Evolutionary conservation across 2,329 filamentous ascomycete species (phyloP), one percentile per base, ranked within the genome.

Genomic region (Alternaria sp.): DNA sequence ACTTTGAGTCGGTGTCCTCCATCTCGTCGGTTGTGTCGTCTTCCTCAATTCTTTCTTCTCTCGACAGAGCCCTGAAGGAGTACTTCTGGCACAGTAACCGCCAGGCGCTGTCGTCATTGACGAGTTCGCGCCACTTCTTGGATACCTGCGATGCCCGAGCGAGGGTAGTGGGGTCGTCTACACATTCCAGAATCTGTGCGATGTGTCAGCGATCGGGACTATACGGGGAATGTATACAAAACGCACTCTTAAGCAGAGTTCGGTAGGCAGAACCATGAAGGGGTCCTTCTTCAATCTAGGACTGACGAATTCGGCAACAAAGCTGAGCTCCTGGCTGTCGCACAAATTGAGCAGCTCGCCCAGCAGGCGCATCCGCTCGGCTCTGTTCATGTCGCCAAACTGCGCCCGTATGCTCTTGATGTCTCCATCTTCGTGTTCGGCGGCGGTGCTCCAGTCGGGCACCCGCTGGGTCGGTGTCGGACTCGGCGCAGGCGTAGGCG

Each of bases 21-120:
- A 69, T 72, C 17, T 76, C 74, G 63, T 77, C 74, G 28, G 50
- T 66, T 15, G 67, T 62, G 50, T 75, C 71, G 54, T 71, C 66
- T 36, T 72, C 69, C 44, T 76, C 70, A 61, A 62, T 74, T n/a
- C 68, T 62, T 45, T 79, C 77, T 57, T 83, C 81, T 67, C 85
- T 80, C 81, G 86, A 85, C 54, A 86, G 77, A 55, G 85, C 81
- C 52, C 87, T 89, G 79, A 97, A 99, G 65, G 96, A 93, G 79
- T 97, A 95, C 81, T 97, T 97, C 69, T 96, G 93, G 78, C 95
- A 98, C 19, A 99, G 86, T 65, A 96, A 93, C 83, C 97, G 97
- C 96, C 96, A 99, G 1, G 96, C 97, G 82, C 97, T 94, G 79
- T 99, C 96, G 79, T 99, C 96, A 76, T 91, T 95, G 54, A 99